phyloP scores from a whole-genome alignment of 371 early-diverging fungal species.

The Mucor indicus region DNA sequence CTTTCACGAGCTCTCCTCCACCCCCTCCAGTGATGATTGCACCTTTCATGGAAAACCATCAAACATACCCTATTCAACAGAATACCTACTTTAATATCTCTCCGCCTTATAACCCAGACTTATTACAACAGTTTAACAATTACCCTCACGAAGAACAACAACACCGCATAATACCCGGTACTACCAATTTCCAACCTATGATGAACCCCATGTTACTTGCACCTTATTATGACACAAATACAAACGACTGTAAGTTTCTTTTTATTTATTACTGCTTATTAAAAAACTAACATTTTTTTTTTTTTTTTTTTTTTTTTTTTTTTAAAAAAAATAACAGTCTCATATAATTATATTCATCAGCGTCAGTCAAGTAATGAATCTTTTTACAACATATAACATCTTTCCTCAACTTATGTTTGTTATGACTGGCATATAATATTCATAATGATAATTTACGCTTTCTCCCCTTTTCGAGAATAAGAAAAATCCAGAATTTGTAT shows the following conservation, averaged over 20 bases:
- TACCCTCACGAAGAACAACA: not conserved
- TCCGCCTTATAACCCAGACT: not conserved
- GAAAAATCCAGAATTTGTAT: no score
- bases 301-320: not conserved
- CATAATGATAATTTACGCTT: no score
- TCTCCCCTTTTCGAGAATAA: no score
- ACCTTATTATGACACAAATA: constrained; percentile 7
- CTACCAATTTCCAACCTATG: constrained; percentile 1
- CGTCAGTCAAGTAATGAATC: no score
- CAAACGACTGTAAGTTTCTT: constrained; percentile 2
- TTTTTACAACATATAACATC: no score
- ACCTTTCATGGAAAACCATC: not conserved
- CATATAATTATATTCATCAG: no score
- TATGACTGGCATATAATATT: no score
- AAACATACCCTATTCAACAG: not conserved
- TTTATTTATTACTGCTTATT: not conserved
- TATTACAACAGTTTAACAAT: not conserved
- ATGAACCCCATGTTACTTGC: constrained; percentile 16
- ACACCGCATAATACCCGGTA: no score
- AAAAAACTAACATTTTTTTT: not conserved
- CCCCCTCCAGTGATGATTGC: not conserved
- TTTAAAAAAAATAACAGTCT: no score
- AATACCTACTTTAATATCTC: not conserved
- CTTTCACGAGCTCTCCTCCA: not conserved
- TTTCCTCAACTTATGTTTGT: no score